Conservation (phyloP, 2,329 filamentous ascomycete species). For the Fusarium guadeloupense region DNA sequence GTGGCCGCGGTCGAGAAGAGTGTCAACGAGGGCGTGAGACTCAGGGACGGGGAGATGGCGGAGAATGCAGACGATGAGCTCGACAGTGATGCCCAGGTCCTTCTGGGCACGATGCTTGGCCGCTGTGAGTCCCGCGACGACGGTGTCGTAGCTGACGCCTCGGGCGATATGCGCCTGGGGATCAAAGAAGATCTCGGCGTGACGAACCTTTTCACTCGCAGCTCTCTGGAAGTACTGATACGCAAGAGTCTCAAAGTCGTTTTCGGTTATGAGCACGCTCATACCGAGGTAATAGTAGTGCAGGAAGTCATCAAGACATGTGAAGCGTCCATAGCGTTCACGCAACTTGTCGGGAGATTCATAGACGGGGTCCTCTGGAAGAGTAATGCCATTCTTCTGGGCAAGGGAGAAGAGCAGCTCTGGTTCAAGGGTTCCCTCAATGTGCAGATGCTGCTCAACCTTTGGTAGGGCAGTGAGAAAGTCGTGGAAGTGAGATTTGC, state of each 20-base stretch:
- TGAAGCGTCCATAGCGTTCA: constrained; percentile 72
- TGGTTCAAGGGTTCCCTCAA: constrained; percentile 79
- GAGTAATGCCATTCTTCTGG: constrained; percentile 68
- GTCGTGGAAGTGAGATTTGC: constrained; percentile 58
- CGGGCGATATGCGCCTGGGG: constrained; percentile 76
- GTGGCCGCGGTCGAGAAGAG: constrained; percentile 50
- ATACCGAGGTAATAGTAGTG: constrained; percentile 82
- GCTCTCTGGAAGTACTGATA: constrained; percentile 76
- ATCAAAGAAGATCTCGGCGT: constrained; percentile 84
- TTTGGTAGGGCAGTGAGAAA: constrained; percentile 76
- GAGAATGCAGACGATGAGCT: constrained; percentile 77
- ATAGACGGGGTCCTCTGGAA: constrained; percentile 73
- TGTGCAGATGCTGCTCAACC: constrained; percentile 83
- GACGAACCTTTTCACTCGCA: constrained; percentile 70
- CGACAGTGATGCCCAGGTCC: constrained; percentile 70
- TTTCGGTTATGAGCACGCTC: constrained; percentile 69
- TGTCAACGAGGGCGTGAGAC: constrained; percentile 54
- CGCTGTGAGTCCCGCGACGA: constrained; percentile 69
- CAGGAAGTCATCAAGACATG: constrained; percentile 79
- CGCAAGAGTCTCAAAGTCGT: constrained; percentile 78
- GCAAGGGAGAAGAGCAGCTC: constrained; percentile 76
- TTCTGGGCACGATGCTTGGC: constrained; percentile 68
- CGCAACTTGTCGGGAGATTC: constrained; percentile 66
- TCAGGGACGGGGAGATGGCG: constrained; percentile 71
- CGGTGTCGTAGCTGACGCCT: constrained; percentile 69